Base-by-base conservation (phyloP, 2,329 filamentous ascomycete species). In the Talaromyces sp. region DNA sequence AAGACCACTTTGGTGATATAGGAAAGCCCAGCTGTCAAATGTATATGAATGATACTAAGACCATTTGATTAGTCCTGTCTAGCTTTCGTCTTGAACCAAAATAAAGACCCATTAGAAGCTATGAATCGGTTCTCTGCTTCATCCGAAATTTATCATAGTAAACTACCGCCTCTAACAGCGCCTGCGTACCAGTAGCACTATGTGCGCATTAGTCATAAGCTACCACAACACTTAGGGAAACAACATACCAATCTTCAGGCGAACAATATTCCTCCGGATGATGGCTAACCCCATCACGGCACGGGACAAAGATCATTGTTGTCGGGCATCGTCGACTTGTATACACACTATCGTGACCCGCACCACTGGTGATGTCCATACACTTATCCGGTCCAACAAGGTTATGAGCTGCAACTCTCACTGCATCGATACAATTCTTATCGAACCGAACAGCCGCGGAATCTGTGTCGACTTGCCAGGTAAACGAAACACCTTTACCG, bases 301-400 rank as follows among this genome's bases (percentile, higher is more conserved):
- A 86, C 4, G 84, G 84, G 17, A 86, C 81, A 63, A 88, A 88
- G 28, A 87, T 84, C 84, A 88, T 87, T 43, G 81, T 81, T 2
- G 84, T 86, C 15, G 84, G 85, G 45, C 81, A 83, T 37, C 76
- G 74, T 62, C 80, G 78, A 45, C 79, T 84, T 5, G 84, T 80
- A 61, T 84, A 84, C 5, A 86, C 84, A 63, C 80, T 85, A 63
- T 87, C 84, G 69, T 87, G 84, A 0, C 85, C 84, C n/a, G 85
- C 85, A 22, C 84, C 84, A 62, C 78, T 82, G 60, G 80, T 84
- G 75, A 88, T 85, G 21, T 71, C 72, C 56, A 77, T 75, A 48
- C 77, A 74, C 48, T 79, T 67, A 72, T 65, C 19, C 63, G 46
- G 25, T 62, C 63, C 25, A 76, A 70, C 48, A 19, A 77, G 66